Evolutionary conservation across 257 asterid species (phyloP).

Genomic region (Salvia splendens): DNA sequence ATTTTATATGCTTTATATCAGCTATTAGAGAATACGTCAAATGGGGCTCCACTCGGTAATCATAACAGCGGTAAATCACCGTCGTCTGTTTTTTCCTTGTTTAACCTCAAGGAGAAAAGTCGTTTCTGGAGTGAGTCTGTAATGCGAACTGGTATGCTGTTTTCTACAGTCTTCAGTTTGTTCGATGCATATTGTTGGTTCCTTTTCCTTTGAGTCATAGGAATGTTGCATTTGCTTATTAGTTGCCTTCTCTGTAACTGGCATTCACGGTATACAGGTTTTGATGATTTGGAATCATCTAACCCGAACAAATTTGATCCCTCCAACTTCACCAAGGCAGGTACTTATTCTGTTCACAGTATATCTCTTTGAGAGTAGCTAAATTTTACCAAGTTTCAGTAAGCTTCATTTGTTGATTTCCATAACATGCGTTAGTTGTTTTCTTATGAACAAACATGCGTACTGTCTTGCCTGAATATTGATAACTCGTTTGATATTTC

Average conservation of each 20-base stretch:
- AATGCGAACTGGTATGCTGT: conserved; percentile 66
- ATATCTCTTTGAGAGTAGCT: conserved; percentile 27
- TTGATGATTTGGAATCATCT: conserved; percentile 79
- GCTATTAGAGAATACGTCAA: conserved; percentile 56
- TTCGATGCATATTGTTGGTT: not conserved
- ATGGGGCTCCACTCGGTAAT: conserved; percentile 59
- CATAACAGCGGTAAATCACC: conserved; percentile 60
- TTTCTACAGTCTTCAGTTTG: conserved; percentile 4
- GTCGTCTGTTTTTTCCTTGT: conserved; percentile 79
- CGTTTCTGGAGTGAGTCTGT: conserved; percentile 96
- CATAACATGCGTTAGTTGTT: conserved; percentile 3
- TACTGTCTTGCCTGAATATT: not conserved
- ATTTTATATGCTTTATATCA: conserved; percentile 35
- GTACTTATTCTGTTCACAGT: conserved; percentile 57
- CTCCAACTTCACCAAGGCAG: conserved; percentile 96
- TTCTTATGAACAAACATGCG: conserved; percentile 8
- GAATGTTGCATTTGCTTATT: not conserved
- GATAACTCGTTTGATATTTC: conserved; percentile 1
- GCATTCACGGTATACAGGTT: conserved; percentile 45
- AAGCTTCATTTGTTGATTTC: conserved; percentile 16
- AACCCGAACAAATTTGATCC: conserved; percentile 55
- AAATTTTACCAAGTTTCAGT: conserved; percentile 4
- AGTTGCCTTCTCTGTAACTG: conserved; percentile 11
- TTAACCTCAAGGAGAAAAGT: conserved; percentile 92
- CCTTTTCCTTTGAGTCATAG: conserved; percentile 20